Base-by-base conservation (phyloP, 176 grass and related monocot genomes). In the Triticum timopheevii region DNA sequence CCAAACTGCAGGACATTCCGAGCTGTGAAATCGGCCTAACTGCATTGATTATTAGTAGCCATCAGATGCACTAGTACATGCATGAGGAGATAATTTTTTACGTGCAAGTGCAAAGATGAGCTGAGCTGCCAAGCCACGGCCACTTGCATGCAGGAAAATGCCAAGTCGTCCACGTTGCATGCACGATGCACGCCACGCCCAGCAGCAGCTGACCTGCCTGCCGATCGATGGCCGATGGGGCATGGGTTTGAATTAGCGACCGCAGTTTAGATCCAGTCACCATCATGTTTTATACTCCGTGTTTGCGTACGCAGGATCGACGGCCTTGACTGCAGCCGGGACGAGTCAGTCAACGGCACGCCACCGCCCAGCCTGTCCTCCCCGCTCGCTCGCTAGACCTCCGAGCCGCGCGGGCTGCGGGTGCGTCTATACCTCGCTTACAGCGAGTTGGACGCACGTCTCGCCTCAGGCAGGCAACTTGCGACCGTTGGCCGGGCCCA, bases 141-240 rank as follows among this genome's bases (percentile, higher is more conserved):
- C 50, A 73, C 74, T 72, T 63, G 76, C 76, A 25, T 62, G 56
- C 76, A 20, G 54, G 65, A 59, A 75, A 66, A 20, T 61, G 33
- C 58, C 69, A 72, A 72, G 87, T 80, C 87, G 82, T 42, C 81
- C 82, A 58, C 30, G 76, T 56, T 79, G 75, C 81, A 62, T 16
- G 35, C 73, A 61, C 69, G 34, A 42, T 61, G 71, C 74, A 15
- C 16, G 45, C 70, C 70, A 17, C 49, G 49, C 28, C 28, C 28
- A 30, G 28, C 45, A 4, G 12, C 45, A 49, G 12, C 50, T 54
- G 50, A 54, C 50, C 50, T 54, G 13, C 50, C 50, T 54, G 13
- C 20, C 62, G 49, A 54, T 73, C 33, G 22, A 71, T 17, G 52
- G 15, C 42, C 77, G 15, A 47, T 49, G 6, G n/a, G 65, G 66